phyloP scores from a whole-genome alignment of 163 green algal species.

The Volvox carteri region DNA sequence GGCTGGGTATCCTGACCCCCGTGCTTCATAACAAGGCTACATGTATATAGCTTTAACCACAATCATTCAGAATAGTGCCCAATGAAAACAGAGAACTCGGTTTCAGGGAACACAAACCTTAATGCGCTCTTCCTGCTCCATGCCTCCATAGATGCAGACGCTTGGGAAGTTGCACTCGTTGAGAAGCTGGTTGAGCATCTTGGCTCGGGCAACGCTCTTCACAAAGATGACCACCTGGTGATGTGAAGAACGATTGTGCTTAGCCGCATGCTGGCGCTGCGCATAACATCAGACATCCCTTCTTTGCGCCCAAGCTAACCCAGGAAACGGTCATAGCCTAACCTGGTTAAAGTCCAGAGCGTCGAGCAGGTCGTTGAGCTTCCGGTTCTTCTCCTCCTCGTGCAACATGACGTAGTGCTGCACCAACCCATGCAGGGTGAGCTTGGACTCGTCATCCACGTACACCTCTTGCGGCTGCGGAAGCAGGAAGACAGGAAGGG shows the following conservation, averaged over 20 bases:
- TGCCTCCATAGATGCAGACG: conserved; percentile 86
- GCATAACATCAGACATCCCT: no score
- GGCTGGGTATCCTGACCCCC: no score
- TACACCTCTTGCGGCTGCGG: conserved; percentile 98
- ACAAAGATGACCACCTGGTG: conserved; percentile 99
- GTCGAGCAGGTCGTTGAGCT: conserved; percentile 99
- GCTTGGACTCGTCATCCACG: conserved; percentile 99
- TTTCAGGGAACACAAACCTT: no score
- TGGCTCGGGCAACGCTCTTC: conserved; percentile 93
- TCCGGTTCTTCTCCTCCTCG: conserved; percentile 99
- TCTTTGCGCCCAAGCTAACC: no score
- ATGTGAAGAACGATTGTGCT: neutral
- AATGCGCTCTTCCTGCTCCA: conserved; percentile 86
- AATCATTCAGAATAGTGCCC: neutral
- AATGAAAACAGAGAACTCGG: no score
- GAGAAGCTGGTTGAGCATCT: conserved; percentile 95
- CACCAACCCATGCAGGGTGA: conserved; percentile 99
- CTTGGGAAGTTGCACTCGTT: conserved; percentile 98
- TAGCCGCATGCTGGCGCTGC: neutral
- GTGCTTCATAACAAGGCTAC: no score
- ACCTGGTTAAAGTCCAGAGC: conserved; percentile 99
- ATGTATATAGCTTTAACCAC: neutral
- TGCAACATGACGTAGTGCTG: conserved; percentile 98
- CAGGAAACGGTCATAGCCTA: no score
- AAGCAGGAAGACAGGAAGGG: conserved; percentile 26